These are phyloP conservation scores for Schizothecium vesticola DNA, from an alignment of 495 filamentous ascomycete species.

Conservation along the genomic window DNA sequence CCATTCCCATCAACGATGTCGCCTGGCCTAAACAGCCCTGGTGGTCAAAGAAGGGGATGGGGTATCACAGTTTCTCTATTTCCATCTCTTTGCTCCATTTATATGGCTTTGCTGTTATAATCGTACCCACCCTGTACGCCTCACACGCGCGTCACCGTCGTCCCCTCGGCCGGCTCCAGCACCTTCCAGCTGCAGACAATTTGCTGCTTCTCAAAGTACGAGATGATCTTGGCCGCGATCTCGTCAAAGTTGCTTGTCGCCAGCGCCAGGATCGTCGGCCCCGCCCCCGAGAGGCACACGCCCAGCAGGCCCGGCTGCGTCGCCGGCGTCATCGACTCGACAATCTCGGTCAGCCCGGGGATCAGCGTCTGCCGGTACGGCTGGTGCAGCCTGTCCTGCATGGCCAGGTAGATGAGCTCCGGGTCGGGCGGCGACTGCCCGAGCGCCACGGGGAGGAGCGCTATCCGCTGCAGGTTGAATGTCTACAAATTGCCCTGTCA, in stretches of 20 bases:
- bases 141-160: slow-evolving; percentile 48
- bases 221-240: slow-evolving; percentile 73
- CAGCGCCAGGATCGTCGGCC: slow-evolving; percentile 88
- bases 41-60: background rate
- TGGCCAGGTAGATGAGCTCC: slow-evolving; percentile 87
- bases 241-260: slow-evolving; percentile 80
- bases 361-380: slow-evolving; percentile 86
- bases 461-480: slow-evolving; percentile 91
- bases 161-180: slow-evolving; percentile 81
- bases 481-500: slow-evolving; percentile 45
- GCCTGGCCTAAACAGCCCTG: too few relatives aligned
- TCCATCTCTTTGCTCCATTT: too few relatives aligned
- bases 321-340: slow-evolving; percentile 76
- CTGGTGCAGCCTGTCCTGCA: slow-evolving; percentile 97
- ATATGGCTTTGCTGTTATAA: slow-evolving; percentile 1
- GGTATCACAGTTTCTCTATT: slow-evolving; percentile 19
- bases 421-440: slow-evolving; percentile 86
- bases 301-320: slow-evolving; percentile 83
- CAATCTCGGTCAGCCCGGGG: slow-evolving; percentile 84
- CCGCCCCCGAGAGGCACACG: slow-evolving; percentile 88
- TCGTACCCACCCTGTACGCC: background rate
- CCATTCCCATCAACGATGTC: background rate
- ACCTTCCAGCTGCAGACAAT: slow-evolving; percentile 84
- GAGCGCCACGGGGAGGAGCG: slow-evolving; percentile 77
- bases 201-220: slow-evolving; percentile 49